Base-by-base conservation (phyloP, 768 basidiomycete species). In the Mycena kentingensis region DNA sequence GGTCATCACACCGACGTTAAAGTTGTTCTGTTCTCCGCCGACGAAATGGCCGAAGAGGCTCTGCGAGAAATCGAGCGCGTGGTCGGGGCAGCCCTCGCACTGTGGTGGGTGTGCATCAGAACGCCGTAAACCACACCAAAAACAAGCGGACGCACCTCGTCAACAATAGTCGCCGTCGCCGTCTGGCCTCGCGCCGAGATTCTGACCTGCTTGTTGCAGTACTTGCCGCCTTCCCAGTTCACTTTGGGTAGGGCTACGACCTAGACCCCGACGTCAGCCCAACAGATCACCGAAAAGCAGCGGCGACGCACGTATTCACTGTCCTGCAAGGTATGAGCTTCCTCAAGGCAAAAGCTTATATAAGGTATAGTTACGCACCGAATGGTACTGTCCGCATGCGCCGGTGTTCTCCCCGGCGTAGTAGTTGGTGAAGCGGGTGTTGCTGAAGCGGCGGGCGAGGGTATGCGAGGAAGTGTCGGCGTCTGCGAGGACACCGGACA, bases 1-100 rank as follows among this genome's bases (percentile, higher is more conserved):
- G 15, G 36, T 39, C 24, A 55, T 39, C 29, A 35, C 16, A 13
- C 54, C 54, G 19, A 55, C 49, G 0, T 46, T 1, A 1, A 10
- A 0, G 45, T 55, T 47, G 32, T 55, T 55, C 47, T 49, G 46
- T 25, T 34, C 44, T 10, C 51, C 51, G 26, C 55, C 55, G 15
- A 67, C 73, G 53, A 77, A 76, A 61, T 52, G 59, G 5, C 62
- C 1, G 57, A 79, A 78, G 29, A 78, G 69, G 15, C 63, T 64
- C 5, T 61, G 51, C 4, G 74, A 72, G 13, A 75, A 53, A 58
- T 78, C 77, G 27, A 79, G 66, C 22, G 67, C 70, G 13, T 63
- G 65, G 0, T 8, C 5, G 0, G 49, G 15, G 60, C 75, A 74
- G 12, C 60, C 60, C 25, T 37, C 41, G 60, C 74, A 76, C 72